phyloP scores from a whole-genome alignment of 2,329 filamentous ascomycete species.

The Pseudogymnoascus sp. region DNA sequence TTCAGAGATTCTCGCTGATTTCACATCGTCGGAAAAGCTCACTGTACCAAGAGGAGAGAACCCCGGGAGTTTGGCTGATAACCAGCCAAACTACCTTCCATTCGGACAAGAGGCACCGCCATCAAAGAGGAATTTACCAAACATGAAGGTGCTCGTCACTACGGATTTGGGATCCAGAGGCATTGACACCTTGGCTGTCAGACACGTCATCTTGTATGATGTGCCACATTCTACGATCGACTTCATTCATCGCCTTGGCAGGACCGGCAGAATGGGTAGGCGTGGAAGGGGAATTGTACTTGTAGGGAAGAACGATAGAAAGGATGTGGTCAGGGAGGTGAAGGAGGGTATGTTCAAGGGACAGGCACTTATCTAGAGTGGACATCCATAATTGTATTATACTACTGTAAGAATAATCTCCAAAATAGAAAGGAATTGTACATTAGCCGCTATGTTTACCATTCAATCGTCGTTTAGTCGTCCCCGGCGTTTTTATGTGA shows the following conservation, averaged over 20 bases:
- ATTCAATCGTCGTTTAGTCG: background rate
- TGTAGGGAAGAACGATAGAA: conserved; percentile 80
- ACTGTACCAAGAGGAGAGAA: conserved; percentile 28
- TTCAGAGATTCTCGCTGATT: conserved; percentile 66
- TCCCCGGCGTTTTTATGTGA: background rate
- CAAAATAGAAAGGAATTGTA: conserved; percentile 3
- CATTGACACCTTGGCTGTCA: conserved; percentile 86
- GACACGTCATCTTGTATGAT: conserved; percentile 89
- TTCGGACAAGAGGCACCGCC: conserved; percentile 22
- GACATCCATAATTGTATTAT: conserved; percentile 7
- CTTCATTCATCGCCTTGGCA: conserved; percentile 91
- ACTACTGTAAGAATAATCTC: conserved; percentile 3
- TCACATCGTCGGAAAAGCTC: conserved; percentile 46
- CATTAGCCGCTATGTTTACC: background rate
- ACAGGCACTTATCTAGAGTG: conserved; percentile 60
- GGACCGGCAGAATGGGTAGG: conserved; percentile 86
- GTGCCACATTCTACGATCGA: conserved; percentile 98
- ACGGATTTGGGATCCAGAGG: conserved; percentile 89
- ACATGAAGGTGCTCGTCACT: conserved; percentile 86
- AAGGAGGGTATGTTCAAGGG: conserved; percentile 82
- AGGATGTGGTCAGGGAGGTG: conserved; percentile 86
- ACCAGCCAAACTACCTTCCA: conserved; percentile 29
- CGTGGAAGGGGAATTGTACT: conserved; percentile 84
- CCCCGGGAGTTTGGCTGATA: conserved; percentile 34
- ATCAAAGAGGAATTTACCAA: conserved; percentile 43